Evolutionary conservation across 116 monocot genomes (phyloP).

Genomic region (Cymodocea nodosa): DNA sequence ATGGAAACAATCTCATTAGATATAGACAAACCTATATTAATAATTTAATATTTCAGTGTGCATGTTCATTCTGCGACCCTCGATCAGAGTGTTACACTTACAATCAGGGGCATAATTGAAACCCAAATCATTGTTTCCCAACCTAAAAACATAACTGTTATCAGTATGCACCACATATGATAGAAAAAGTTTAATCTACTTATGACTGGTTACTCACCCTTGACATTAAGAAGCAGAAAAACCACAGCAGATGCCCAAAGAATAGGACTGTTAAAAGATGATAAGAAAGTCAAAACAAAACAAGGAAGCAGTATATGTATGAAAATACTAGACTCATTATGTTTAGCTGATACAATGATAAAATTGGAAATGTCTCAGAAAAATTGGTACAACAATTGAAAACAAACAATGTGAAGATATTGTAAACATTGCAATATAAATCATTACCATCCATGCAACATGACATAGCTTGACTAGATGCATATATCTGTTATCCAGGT

Average conservation of each 20-base stretch:
- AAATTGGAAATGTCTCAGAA: too few relatives aligned
- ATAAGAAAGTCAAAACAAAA: neutral
- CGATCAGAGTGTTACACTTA: too few relatives aligned
- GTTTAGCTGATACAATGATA: neutral
- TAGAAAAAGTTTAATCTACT: neutral
- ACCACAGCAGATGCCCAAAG: slow-evolving; percentile 68
- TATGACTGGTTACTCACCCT: slow-evolving; percentile 25
- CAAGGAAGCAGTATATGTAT: neutral
- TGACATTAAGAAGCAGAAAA: slow-evolving; percentile 67
- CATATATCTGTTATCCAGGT: too few relatives aligned
- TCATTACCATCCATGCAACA: too few relatives aligned
- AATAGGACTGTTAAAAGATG: slow-evolving; percentile 32
- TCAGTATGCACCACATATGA: neutral
- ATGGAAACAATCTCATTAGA: slow-evolving; percentile 1
- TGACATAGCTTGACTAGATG: too few relatives aligned
- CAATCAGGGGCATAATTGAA: slow-evolving; percentile 50
- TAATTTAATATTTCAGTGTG: neutral
- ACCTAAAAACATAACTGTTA: slow-evolving; percentile 30
- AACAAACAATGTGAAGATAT: too few relatives aligned
- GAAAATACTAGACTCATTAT: neutral
- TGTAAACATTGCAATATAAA: too few relatives aligned
- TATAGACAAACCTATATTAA: neutral
- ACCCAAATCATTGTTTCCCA: slow-evolving; percentile 61
- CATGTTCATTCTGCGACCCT: too few relatives aligned
- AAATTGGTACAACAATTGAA: too few relatives aligned